A percentile compares a stretch with the other conserved stretches of the same genome.
phyloP scores from a whole-genome alignment of 768 basidiomycete species.

The Galerina sulciceps region DNA sequence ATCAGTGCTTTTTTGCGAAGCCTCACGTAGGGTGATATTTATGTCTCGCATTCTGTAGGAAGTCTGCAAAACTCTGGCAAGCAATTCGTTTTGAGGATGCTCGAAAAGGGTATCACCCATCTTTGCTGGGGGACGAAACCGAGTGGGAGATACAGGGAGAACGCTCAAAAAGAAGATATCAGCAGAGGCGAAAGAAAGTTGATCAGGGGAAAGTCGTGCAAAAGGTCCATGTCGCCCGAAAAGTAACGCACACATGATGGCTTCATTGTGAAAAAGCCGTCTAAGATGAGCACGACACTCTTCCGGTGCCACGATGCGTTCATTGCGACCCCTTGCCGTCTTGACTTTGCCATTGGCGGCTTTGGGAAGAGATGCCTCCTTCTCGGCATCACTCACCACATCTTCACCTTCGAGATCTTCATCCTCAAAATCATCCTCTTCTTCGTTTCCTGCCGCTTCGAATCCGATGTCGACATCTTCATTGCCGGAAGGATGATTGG shows the following conservation, averaged over 20 bases:
- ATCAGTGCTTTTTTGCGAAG: conserved; percentile 60
- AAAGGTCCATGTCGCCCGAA: conserved; percentile 94
- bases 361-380: conserved; percentile 51
- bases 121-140: conserved; percentile 92
- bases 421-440: conserved; percentile 51
- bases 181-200: conserved; percentile 73
- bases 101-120: conserved; percentile 95
- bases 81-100: conserved; percentile 92
- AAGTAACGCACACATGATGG: conserved; percentile 80
- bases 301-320: conserved; percentile 87
- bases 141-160: conserved; percentile 88
- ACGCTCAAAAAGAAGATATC: conserved; percentile 99
- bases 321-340: conserved; percentile 78
- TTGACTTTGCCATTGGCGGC: conserved; percentile 82
- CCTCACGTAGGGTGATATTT: conserved; percentile 65
- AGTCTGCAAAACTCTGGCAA: conserved; percentile 80
- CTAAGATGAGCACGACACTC: conserved; percentile 96
- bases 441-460: conserved; percentile 52
- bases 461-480: conserved; percentile 55
- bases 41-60: conserved; percentile 81
- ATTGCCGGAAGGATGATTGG: conserved; percentile 24
- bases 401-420: conserved; percentile 51
- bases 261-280: conserved; percentile 83
- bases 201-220: conserved; percentile 59
- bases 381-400: conserved; percentile 27